These are phyloP conservation scores for Wickerhamiella allomyrinae DNA, from an alignment of 805 yeast species.

Conservation along the genomic window DNA sequence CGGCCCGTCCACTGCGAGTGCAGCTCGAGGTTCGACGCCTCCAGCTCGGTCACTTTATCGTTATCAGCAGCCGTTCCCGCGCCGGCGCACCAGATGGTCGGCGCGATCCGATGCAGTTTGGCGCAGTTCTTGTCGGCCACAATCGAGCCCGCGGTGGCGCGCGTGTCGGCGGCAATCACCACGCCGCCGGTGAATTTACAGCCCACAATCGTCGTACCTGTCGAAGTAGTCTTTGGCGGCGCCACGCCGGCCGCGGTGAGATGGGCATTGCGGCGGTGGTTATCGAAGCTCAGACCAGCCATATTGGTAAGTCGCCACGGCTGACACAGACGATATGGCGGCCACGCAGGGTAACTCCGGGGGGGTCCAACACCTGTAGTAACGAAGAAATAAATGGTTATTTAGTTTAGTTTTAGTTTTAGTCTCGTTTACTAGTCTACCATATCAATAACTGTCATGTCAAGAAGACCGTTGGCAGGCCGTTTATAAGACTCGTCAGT, in stretches of 20 bases:
- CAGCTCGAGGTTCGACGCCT: constrained; percentile 78
- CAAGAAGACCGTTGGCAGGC: background rate
- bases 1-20: constrained; percentile 75
- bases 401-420: too few species aligned
- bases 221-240: constrained; percentile 81
- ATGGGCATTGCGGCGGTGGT: constrained; percentile 75
- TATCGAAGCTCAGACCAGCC: constrained; percentile 89
- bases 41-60: constrained; percentile 91
- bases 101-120: constrained; percentile 78
- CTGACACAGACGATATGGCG: too few species aligned
- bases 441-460: background rate
- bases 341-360: too few species aligned
- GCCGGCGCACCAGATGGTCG: constrained; percentile 97
- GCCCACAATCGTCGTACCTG: constrained; percentile 99
- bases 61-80: constrained; percentile 99
- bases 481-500: background rate
- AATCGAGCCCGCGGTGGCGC: constrained; percentile 92
- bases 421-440: background rate
- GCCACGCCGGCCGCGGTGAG: constrained; percentile 60
- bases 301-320: constrained; percentile 25
- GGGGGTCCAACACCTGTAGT: too few species aligned
- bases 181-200: constrained; percentile 89
- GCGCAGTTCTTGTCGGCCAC: constrained; percentile 98
- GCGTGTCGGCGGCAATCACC: constrained; percentile 95
- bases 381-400: too few species aligned